Evolutionary conservation across 106 monocot genomes (phyloP), one percentile per base, ranked within the genome.

Genomic region (Dendrobium officinale): DNA sequence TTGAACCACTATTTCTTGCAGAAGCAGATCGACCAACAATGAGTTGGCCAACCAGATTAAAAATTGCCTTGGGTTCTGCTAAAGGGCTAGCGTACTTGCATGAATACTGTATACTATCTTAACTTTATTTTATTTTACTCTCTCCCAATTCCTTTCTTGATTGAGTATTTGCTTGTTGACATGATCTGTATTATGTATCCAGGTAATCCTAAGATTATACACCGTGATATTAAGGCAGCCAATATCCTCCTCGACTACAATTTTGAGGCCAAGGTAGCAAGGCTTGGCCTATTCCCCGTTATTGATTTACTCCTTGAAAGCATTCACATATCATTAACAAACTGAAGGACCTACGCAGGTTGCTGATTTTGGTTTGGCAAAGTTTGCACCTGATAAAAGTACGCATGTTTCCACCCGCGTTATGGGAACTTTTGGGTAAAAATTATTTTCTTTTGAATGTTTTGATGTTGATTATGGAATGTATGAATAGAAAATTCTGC

Each of bases 341-440:
- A 42, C 6, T 31, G 18, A 4, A 76, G 18, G 24, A 6, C 48
- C 11, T 67, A 55, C 88, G 59, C 85, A 98, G 97, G 94, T 98
- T 87, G 87, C 97, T 51, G 97, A 98, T 89, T 98, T 98, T 88
- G 97, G 97, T 18, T 86, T 98, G 37, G 97, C 97, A 44, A 98
- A 92, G 58, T 78, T 89, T 54, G 79, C 87, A 54, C 68, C 80
- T 79, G 90, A 86, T 42, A 82, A 85, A 37, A 80, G 89, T 40
- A 91, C 97, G 4, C 94, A 94, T 72, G 84, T 98, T 77, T 98
- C 97, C 37, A 98, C 97, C 9, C 84, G 94, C 59, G 92, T 98
- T 26, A 89, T 98, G 88, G 88, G 88, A 80, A 86, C 88, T 77
- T 86, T 91, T 82, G 88, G 94, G 89, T 94, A 82, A 82, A 26